Conservation (phyloP, 2,329 filamentous ascomycete genomes). For the Pseudogymnoascus sp. region DNA sequence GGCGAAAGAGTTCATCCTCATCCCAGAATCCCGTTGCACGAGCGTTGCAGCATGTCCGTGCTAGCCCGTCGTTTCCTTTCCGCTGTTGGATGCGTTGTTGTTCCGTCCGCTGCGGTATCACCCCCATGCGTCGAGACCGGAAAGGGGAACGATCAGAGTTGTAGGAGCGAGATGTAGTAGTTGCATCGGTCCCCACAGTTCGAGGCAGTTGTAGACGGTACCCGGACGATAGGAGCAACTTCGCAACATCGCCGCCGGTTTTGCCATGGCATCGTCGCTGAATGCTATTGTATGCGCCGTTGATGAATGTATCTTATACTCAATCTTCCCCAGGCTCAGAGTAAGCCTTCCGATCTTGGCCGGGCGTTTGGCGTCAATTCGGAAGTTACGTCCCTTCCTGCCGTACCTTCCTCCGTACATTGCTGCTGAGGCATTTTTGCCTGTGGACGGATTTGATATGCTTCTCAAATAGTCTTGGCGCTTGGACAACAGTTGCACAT, state of each 20-base stretch:
- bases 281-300: neutral
- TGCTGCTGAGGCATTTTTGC: slow-evolving; percentile 6
- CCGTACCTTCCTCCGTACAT: neutral
- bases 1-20: slow-evolving; percentile 29
- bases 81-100: slow-evolving; percentile 4
- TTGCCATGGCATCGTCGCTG: neutral
- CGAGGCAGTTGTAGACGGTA: neutral
- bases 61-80: slow-evolving; percentile 1
- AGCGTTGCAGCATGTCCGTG: neutral
- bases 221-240: neutral
- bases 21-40: slow-evolving; percentile 17
- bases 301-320: neutral
- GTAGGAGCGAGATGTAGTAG: neutral
- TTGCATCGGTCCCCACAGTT: neutral
- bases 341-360: neutral
- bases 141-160: neutral
- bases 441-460: neutral
- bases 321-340: neutral
- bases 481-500: neutral
- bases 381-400: slow-evolving; percentile 1
- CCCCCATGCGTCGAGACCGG: neutral
- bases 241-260: neutral
- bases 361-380: slow-evolving; percentile 4
- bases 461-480: neutral
- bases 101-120: neutral